These are phyloP conservation scores for Knoxia roxburghii DNA, from an alignment of 257 asterid genomes.

Conservation along the genomic window DNA sequence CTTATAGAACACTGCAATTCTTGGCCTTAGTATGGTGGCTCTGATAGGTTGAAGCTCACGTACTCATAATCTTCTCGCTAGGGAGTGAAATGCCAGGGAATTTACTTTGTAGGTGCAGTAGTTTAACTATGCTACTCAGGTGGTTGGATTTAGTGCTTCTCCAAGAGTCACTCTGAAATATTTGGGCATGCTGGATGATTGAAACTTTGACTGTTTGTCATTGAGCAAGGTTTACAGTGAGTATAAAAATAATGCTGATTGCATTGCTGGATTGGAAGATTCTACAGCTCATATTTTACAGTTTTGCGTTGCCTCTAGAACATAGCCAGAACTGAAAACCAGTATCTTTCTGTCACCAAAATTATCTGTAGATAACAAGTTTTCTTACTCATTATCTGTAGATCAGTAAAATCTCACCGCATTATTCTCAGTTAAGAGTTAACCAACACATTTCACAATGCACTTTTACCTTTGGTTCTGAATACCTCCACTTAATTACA, in stretches of 20 bases:
- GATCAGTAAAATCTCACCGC: no score
- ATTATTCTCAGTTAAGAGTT: no score
- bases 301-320: not conserved
- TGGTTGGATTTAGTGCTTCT: conserved; percentile 1
- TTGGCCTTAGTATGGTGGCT: not conserved
- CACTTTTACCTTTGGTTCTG: not conserved
- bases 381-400: not conserved
- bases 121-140: not conserved
- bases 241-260: not conserved
- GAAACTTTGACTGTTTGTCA: not conserved
- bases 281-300: not conserved
- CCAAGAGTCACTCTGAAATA: not conserved
- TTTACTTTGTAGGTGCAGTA: not conserved
- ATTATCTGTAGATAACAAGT: not conserved
- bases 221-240: not conserved
- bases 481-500: not conserved
- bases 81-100: not conserved
- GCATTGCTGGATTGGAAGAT: not conserved
- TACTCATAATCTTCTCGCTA: not conserved
- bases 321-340: no score
- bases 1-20: not conserved
- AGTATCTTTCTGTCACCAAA: no score
- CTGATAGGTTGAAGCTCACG: not conserved
- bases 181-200: not conserved
- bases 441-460: not conserved